Conservation (phyloP, 1,284 basidiomycete species). For the Ganoderma meredithae region DNA sequence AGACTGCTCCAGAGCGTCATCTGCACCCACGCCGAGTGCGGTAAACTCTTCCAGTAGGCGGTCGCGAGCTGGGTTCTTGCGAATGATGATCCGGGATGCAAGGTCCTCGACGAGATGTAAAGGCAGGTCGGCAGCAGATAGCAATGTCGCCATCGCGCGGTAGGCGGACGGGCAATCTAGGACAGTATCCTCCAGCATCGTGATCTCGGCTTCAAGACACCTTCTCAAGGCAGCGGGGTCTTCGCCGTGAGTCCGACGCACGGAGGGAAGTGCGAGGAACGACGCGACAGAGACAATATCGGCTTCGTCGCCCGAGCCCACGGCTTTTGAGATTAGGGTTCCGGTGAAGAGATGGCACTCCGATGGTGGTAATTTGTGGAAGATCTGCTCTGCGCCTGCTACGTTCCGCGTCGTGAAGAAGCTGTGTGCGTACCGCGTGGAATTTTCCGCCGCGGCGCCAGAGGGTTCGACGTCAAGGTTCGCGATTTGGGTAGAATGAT, state of each 20-base stretch:
- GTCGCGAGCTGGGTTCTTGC: conserved; percentile 26
- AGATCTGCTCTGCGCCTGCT: conserved; percentile 18
- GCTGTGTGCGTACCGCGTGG: conserved; percentile 15
- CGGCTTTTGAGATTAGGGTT: conserved; percentile 26
- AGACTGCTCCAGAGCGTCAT: neutral
- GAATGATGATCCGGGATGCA: conserved; percentile 24
- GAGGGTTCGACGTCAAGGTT: neutral
- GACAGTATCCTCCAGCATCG: conserved; percentile 33
- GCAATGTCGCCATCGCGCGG: conserved; percentile 34
- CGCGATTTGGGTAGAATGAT: neutral
- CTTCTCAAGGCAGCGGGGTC: conserved; percentile 15
- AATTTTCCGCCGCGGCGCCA: neutral
- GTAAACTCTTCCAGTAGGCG: conserved; percentile 30
- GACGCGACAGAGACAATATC: conserved; percentile 32
- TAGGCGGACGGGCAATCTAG: conserved; percentile 37
- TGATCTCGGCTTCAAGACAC: conserved; percentile 30
- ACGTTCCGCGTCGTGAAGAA: conserved; percentile 23
- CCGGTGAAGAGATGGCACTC: conserved; percentile 29
- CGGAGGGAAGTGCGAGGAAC: conserved; percentile 27
- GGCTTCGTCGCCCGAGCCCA: conserved; percentile 27
- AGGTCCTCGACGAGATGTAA: conserved; percentile 28
- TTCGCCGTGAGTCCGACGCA: conserved; percentile 14
- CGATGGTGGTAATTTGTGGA: conserved; percentile 22
- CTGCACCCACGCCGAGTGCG: conserved; percentile 6
- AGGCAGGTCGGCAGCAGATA: conserved; percentile 30